Base-by-base conservation (phyloP, 1,284 basidiomycete genomes). In the Fomitopsis palustris region DNA sequence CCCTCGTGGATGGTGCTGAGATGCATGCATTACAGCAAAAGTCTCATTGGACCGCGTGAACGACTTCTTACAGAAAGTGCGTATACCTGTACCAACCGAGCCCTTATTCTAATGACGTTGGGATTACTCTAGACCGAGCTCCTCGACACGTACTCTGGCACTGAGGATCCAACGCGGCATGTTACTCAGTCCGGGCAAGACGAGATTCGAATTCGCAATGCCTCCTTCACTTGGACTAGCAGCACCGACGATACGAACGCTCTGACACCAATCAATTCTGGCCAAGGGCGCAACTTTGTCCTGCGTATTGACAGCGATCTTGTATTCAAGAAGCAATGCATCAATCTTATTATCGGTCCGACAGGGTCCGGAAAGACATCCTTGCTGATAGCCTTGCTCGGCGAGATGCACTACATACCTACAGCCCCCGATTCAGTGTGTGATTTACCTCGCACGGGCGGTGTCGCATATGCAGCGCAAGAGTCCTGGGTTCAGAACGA, bases 381-480 rank as follows among this genome's bases (percentile, higher is more conserved):
- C 2, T 53, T 83, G 19, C 68, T 83, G 16, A 80, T 84, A 78
- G 84, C 83, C 1, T 70, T 86, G 19, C 74, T 85, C 74, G 82
- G 81, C 19, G 82, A 87, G 65, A 81, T 87, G 84, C 84, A 87
- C 65, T 86, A 81, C 64, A 70, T 80, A 16, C 78, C 83, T 6
- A 69, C 75, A 9, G 75, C 77, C 8, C 76, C 81, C 16, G 80
- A 79, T 39, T 82, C 87, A 0, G 88, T 84, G 77, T 88, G 79
- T 70, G 84, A 82, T 61, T 78, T 92, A 9, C 88, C 89, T 14
- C 78, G 88, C 8, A 72, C 75, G 1, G 80, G 81, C 14, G 88
- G 88, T 7, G 81, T 92, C 4, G 84, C 86, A 0, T 92, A 89
- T 72, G 86, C 88, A 3, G 85, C 87, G 0, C 90, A 93, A 69